Evolutionary conservation across 1,284 basidiomycete species (phyloP), one percentile per base, ranked within the genome.

Genomic region (Veloporphyrellus conicus): DNA sequence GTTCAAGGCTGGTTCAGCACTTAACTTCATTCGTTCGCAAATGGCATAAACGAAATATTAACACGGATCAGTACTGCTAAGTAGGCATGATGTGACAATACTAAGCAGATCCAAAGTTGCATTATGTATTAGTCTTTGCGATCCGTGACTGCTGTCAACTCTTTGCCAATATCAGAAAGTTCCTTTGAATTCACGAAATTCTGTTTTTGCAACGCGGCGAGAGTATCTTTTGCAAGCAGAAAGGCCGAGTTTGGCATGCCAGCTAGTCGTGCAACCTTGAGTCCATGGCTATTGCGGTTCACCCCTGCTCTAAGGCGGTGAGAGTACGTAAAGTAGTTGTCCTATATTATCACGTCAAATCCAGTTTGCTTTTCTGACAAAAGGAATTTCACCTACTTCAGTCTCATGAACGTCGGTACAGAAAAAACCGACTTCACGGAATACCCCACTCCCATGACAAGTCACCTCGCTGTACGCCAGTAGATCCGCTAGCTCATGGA

Each of bases 401-500:
- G 75, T 74, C 60, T 93, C 87, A 47, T 87, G 79, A 0, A 97
- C 79, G 60, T 90, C 86, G 0, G 91, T 97, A 62, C 91, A 95
- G 70, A 82, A 93, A 69, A 96, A 98, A 3, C 77, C 76, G 20
- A 96, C 79, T 8, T 75, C 76, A 4, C 68, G 54, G 65, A 87
- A 87, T 31, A 70, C 55, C 14, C 73, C 75, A 48, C 62, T 53
- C 6, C 76, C 75, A 38, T 55, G 66, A 43, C 71, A 60, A 35
- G 49, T 41, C 43, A 67, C 54, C 12, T 67, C 62, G 20, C 70
- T 63, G 57, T 82, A 81, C 0, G 83, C 83, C 16, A 95, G 72
- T 79, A 98, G 84, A 54, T 90, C 84, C 2, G 87, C 86, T 11
- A 99, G 71, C 61, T 97, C 93, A 64, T 98, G 93, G 60, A 97